These are phyloP conservation scores for Sanghuangporus baumii DNA, from an alignment of 1,284 basidiomycete genomes.

Conservation along the genomic window DNA sequence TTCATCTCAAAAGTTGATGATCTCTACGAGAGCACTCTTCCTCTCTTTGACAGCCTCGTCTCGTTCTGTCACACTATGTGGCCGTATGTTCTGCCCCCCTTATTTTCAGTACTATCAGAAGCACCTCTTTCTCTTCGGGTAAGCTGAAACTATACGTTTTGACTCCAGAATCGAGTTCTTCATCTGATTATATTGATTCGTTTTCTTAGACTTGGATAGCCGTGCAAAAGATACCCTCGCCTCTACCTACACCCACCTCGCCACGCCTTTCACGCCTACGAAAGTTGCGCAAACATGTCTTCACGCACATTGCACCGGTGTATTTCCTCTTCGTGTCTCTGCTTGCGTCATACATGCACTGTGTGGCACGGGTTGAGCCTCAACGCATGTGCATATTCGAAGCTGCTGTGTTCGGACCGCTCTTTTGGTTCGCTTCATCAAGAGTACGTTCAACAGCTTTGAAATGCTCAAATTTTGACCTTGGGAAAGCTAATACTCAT, in stretches of 20 bases:
- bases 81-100: slow-evolving; percentile 11
- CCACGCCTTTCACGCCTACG: neutral
- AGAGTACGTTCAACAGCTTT: neutral
- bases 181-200: neutral
- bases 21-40: neutral
- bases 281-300: neutral
- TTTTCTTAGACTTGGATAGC: slow-evolving; percentile 12
- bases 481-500: neutral
- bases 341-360: slow-evolving; percentile 4
- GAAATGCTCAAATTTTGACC: neutral
- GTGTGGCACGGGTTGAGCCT: neutral
- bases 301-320: slow-evolving; percentile 5
- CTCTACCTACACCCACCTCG: neutral
- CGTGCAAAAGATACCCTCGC: neutral
- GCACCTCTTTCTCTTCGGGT: slow-evolving; percentile 12
- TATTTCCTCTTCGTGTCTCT: slow-evolving; percentile 4
- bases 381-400: neutral
- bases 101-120: slow-evolving; percentile 1
- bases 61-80: neutral
- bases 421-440: slow-evolving; percentile 4
- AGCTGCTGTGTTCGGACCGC: neutral
- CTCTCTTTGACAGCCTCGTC: neutral
- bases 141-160: neutral
- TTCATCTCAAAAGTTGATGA: neutral
- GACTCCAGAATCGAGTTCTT: no score